These are phyloP conservation scores for Paraurostyla sp. DNA, from an alignment of 73 alveolate species.

Conservation along the genomic window DNA sequence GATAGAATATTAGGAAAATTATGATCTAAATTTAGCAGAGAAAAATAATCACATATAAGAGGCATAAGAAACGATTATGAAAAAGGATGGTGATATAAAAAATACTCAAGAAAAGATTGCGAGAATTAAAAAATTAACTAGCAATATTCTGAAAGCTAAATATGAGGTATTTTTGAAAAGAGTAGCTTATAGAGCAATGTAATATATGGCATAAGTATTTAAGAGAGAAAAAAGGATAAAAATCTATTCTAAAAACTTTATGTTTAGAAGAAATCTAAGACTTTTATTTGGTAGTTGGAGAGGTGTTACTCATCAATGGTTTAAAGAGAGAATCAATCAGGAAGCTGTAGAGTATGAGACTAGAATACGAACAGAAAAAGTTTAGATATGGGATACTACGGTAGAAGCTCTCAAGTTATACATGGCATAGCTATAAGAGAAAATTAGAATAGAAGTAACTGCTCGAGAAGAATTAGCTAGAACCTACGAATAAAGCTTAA, in stretches of 20 bases:
- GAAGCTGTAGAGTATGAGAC: background rate
- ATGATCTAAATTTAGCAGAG: background rate
- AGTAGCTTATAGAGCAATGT: background rate
- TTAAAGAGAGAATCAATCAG: background rate
- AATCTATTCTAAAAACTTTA: background rate
- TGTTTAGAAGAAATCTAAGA: background rate
- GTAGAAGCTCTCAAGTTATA: conserved; percentile 33
- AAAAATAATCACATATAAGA: background rate
- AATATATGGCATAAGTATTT: background rate
- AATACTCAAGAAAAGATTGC: background rate
- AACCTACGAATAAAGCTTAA: conserved; percentile 5
- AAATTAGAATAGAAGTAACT: conserved; percentile 17
- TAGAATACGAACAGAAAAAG: background rate
- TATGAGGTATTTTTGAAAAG: background rate
- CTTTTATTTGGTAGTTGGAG: conserved; percentile 24
- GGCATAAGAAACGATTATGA: background rate
- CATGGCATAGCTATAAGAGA: conserved; percentile 52
- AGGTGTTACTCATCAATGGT: conserved; percentile 23
- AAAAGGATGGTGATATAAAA: background rate
- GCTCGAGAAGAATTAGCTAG: conserved; percentile 37
- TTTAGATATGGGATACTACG: background rate
- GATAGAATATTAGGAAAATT: conserved; percentile 1
- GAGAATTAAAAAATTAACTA: background rate
- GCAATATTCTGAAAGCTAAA: background rate
- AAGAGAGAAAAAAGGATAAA: background rate